Conservation (phyloP, 805 yeast genomes). For the Tetrapisispora taiwanensis region DNA sequence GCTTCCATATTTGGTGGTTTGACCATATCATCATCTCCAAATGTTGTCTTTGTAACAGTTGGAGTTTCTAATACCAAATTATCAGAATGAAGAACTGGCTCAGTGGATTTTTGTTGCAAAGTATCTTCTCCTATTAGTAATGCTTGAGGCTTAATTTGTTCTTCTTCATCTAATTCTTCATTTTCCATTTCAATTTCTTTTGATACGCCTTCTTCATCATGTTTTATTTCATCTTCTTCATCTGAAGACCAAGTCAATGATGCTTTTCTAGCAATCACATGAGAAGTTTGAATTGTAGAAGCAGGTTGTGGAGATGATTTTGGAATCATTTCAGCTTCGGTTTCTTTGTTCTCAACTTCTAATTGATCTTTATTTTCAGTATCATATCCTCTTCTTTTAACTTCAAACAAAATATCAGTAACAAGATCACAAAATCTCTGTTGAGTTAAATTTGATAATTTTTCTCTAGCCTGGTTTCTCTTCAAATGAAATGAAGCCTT, state of each 20-base stretch:
- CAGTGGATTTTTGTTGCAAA: background rate
- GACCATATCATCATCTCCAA: background rate
- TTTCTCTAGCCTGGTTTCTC: conserved; percentile 90
- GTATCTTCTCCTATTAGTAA: background rate
- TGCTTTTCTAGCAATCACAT: conserved; percentile 78
- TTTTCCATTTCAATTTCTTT: background rate
- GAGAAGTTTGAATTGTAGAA: conserved; percentile 47
- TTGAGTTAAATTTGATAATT: conserved; percentile 74
- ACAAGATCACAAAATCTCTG: conserved; percentile 81
- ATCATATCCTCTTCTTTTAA: conserved; percentile 62
- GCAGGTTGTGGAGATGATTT: conserved; percentile 9
- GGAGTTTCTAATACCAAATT: background rate
- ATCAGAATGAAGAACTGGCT: background rate
- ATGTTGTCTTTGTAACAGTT: background rate
- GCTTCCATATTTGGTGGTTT: background rate
- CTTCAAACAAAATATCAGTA: conserved; percentile 79
- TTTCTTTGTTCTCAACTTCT: background rate
- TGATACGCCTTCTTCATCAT: background rate
- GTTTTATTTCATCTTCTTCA: conserved; percentile 29
- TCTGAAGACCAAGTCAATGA: conserved; percentile 83
- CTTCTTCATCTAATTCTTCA: background rate
- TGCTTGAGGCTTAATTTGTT: background rate
- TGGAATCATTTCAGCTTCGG: background rate
- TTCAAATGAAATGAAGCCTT: conserved; percentile 75
- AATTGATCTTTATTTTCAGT: background rate